phyloP scores from a whole-genome alignment of 2,329 filamentous ascomycete species.

The Fulvia fulva region DNA sequence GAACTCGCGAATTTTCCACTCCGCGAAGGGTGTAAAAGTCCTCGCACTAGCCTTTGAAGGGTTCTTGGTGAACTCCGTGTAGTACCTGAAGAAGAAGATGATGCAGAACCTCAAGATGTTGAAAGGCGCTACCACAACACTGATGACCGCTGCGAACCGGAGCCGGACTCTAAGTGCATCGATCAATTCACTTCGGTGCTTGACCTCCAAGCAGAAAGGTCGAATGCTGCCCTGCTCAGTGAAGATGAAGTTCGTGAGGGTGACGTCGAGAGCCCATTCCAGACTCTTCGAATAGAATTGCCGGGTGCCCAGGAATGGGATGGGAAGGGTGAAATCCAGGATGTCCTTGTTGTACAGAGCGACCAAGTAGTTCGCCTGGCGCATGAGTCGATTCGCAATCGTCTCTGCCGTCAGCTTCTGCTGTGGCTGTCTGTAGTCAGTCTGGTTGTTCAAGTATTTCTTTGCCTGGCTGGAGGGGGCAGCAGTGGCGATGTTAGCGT shows the following conservation, averaged over 20 bases:
- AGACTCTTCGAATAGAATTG: slow-evolving; percentile 86
- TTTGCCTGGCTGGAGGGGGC: slow-evolving; percentile 55
- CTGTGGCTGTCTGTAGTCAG: slow-evolving; percentile 50
- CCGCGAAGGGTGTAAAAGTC: slow-evolving; percentile 85
- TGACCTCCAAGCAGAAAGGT: slow-evolving; percentile 78
- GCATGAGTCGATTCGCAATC: slow-evolving; percentile 95
- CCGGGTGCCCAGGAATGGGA: slow-evolving; percentile 75
- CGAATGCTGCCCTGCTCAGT: slow-evolving; percentile 83
- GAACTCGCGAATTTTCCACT: slow-evolving; percentile 98
- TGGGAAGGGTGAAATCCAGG: slow-evolving; percentile 75
- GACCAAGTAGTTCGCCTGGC: slow-evolving; percentile 94
- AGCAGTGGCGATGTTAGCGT: slow-evolving; percentile 82
- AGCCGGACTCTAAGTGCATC: slow-evolving; percentile 74
- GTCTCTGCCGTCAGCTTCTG: slow-evolving; percentile 93
- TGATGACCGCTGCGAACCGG: slow-evolving; percentile 77
- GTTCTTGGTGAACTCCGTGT: slow-evolving; percentile 95
- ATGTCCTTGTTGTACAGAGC: slow-evolving; percentile 97
- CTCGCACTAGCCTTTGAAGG: slow-evolving; percentile 81
- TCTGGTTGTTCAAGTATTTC: slow-evolving; percentile 48
- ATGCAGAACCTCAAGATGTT: slow-evolving; percentile 81
- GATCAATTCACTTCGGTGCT: slow-evolving; percentile 73
- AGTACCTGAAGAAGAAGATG: slow-evolving; percentile 91
- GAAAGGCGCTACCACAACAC: slow-evolving; percentile 80
- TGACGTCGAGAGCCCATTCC: slow-evolving; percentile 87
- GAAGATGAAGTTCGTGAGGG: slow-evolving; percentile 91